Conservation (phyloP, 768 basidiomycete genomes). For the Boletus subparvulus region DNA sequence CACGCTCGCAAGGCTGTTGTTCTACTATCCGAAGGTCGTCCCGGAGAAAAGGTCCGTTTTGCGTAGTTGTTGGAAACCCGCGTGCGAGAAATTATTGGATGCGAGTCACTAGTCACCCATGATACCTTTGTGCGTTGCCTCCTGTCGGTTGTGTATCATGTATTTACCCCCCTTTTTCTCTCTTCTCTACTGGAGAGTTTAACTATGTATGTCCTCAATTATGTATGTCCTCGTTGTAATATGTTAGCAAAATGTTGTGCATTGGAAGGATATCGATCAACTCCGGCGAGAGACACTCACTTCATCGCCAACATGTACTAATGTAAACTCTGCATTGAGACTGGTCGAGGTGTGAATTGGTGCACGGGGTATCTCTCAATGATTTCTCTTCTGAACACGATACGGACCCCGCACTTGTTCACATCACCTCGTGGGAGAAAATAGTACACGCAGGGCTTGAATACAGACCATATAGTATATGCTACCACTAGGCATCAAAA, state of each 20-base stretch:
- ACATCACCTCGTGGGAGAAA: no score
- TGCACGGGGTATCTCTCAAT: no score
- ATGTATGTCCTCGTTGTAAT: neutral
- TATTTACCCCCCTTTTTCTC: neutral
- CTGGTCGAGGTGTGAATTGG: no score
- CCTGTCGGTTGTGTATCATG: neutral
- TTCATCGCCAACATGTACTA: no score
- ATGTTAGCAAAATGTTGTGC: neutral
- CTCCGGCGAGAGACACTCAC: no score
- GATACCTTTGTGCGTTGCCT: conserved; percentile 1
- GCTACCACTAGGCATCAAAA: no score
- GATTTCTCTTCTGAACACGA: no score
- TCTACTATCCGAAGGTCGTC: conserved; percentile 82
- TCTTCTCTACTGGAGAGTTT: neutral
- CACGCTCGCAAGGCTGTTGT: conserved; percentile 66
- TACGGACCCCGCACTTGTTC: no score
- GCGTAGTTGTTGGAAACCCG: conserved; percentile 35
- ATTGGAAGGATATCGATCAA: neutral
- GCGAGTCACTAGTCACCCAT: neutral
- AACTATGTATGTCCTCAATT: neutral
- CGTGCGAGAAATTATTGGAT: neutral
- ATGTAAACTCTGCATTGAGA: no score
- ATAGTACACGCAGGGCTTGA: no score
- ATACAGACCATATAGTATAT: no score
- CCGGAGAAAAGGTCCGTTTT: conserved; percentile 85